Conservation (phyloP, 371 early-diverging fungal species). For the Aphelidium insulamus region DNA sequence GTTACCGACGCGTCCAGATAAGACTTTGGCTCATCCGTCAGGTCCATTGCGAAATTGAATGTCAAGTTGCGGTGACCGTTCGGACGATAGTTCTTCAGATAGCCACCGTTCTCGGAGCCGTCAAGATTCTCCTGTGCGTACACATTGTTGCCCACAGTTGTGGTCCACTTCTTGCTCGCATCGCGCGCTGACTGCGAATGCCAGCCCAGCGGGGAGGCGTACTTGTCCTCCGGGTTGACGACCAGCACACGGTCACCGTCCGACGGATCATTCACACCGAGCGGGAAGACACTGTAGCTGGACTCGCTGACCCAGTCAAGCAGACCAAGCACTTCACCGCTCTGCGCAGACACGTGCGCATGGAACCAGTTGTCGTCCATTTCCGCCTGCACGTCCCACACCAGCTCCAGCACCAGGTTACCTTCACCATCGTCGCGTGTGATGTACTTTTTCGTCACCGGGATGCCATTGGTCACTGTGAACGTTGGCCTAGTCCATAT, state of each 20-base stretch:
- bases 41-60: not conserved
- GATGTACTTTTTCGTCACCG: constrained; percentile 25
- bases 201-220: constrained; percentile 62
- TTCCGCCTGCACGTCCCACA: constrained; percentile 77
- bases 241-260: constrained; percentile 37
- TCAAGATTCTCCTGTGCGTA: constrained; percentile 42
- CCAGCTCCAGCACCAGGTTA: constrained; percentile 17
- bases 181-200: constrained; percentile 19
- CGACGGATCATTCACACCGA: constrained; percentile 66
- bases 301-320: constrained; percentile 73
- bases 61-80: too few species aligned
- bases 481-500: too few species aligned
- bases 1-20: constrained; percentile 7
- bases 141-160: constrained; percentile 60
- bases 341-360: constrained; percentile 51
- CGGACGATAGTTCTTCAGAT: constrained; percentile 58
- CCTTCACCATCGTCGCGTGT: constrained; percentile 23
- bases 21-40: not conserved
- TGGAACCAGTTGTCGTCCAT: constrained; percentile 73
- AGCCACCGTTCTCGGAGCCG: constrained; percentile 18
- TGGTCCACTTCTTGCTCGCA: constrained; percentile 23
- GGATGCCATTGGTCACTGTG: constrained; percentile 22
- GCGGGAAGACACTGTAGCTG: constrained; percentile 58
- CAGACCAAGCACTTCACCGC: constrained; percentile 40
- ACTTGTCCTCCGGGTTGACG: constrained; percentile 38